Conservation (phyloP, 305 asterid genomes). For the Rubia tinctorum region DNA sequence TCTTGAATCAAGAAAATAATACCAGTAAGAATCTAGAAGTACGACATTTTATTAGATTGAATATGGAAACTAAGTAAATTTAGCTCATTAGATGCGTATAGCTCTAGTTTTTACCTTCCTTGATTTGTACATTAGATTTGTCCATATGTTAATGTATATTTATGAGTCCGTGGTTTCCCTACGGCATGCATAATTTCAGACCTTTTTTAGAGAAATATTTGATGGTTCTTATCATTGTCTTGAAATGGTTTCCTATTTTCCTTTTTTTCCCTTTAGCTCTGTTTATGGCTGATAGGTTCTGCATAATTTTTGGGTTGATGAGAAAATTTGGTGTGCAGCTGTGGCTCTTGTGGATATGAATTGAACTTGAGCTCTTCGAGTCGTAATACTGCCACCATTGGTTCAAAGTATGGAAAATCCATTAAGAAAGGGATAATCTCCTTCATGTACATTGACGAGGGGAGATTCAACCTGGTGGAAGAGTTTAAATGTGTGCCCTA, state of each 20-base stretch:
- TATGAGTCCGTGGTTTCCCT: neutral
- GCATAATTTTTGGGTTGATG: neutral
- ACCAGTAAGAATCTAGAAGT: neutral
- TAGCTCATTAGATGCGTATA: neutral
- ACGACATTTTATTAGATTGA: no score
- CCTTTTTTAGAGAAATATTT: neutral
- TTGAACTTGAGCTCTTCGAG: constrained; percentile 69
- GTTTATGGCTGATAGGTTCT: neutral
- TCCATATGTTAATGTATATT: neutral
- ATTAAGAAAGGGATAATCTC: constrained; percentile 81
- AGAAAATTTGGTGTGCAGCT: constrained; percentile 39
- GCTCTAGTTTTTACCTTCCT: neutral
- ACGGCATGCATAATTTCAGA: neutral
- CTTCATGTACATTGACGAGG: constrained; percentile 67
- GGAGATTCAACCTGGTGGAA: constrained; percentile 66
- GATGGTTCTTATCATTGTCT: neutral
- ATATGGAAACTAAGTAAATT: neutral
- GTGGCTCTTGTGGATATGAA: constrained; percentile 85
- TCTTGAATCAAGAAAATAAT: neutral
- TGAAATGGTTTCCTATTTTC: neutral
- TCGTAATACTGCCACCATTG: constrained; percentile 75
- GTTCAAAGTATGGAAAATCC: constrained; percentile 74
- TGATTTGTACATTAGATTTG: neutral
- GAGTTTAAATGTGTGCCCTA: constrained; percentile 55
- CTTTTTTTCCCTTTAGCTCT: neutral